A percentile compares a stretch with the other conserved stretches of the same genome.
Conservation (phyloP, 371 early-diverging fungal species). For the Mortierella sp. region DNA sequence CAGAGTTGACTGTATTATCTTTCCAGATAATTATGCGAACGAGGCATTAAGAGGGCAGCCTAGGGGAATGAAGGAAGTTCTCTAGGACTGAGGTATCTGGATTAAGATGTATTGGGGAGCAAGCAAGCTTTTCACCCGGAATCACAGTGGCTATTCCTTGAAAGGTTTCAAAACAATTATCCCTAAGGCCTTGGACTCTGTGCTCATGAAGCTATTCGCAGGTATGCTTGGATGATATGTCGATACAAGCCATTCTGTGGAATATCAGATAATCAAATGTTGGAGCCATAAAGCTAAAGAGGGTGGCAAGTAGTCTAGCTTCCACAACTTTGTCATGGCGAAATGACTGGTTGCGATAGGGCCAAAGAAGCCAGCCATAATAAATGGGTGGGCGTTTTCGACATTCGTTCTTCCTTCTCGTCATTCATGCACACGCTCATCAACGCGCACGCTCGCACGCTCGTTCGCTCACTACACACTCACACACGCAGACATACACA, state of each 20-base stretch:
- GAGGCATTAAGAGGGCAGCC: conserved; percentile 22
- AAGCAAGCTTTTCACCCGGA: conserved; percentile 24
- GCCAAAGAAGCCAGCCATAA: no score
- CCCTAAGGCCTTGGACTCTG: conserved; percentile 24
- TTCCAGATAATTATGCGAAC: conserved; percentile 24
- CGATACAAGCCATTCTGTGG: conserved; percentile 16
- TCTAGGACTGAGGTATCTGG: conserved; percentile 19
- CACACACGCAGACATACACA: no score
- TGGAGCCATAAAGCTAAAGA: not conserved
- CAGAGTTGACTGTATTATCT: conserved; percentile 11
- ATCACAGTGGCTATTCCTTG: conserved; percentile 30
- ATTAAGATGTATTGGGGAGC: conserved; percentile 32
- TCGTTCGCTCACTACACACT: no score
- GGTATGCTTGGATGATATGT: conserved; percentile 27
- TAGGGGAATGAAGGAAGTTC: conserved; percentile 29
- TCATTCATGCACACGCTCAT: no score
- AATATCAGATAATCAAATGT: conserved; percentile 14
- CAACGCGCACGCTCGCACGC: no score
- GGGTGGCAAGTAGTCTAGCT: no score
- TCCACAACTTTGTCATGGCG: no score
- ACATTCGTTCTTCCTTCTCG: no score
- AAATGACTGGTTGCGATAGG: no score
- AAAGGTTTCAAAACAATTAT: conserved; percentile 33
- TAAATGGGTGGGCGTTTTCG: no score
- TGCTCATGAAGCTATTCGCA: conserved; percentile 30